These are phyloP conservation scores for Phytophthora sp. DNA, from an alignment of 352 stramenopile species.

Conservation along the genomic window DNA sequence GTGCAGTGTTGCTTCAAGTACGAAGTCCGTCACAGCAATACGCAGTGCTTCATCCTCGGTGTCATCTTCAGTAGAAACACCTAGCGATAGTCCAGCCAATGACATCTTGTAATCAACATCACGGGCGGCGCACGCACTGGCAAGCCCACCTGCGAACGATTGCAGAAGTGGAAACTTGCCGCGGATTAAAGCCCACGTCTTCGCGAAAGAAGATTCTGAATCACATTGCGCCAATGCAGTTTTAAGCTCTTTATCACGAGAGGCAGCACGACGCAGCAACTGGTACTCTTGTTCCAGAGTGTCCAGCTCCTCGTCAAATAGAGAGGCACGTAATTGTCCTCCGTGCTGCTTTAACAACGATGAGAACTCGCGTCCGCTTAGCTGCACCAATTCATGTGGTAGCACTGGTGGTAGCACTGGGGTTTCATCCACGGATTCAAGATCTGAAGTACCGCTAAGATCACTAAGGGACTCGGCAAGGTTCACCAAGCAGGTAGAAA, in stretches of 20 bases:
- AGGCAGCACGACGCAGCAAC: slow-evolving; percentile 1
- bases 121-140: slow-evolving; percentile 33
- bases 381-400: slow-evolving; percentile 42
- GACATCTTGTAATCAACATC: slow-evolving; percentile 2
- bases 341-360: slow-evolving; percentile 28
- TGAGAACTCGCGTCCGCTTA: slow-evolving; percentile 44
- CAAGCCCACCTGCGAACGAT: slow-evolving; percentile 47
- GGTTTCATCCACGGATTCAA: slow-evolving; percentile 1
- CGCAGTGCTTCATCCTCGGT: neutral
- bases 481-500: slow-evolving; percentile 28
- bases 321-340: slow-evolving; percentile 9
- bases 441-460: slow-evolving; percentile 16
- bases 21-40: slow-evolving; percentile 3
- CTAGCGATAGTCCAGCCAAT: neutral
- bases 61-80: neutral
- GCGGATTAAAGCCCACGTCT: slow-evolving; percentile 30
- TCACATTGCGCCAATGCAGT: slow-evolving; percentile 2
- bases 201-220: slow-evolving; percentile 34
- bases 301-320: slow-evolving; percentile 23
- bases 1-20: slow-evolving; percentile 11
- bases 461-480: slow-evolving; percentile 39
- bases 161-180: slow-evolving; percentile 44
- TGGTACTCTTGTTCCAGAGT: slow-evolving; percentile 20
- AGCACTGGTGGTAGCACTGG: slow-evolving; percentile 28
- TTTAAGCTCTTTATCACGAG: slow-evolving; percentile 4